These are phyloP conservation scores for Atalantia buxifolia DNA, from an alignment of 345 rosid genomes.

Conservation along the genomic window DNA sequence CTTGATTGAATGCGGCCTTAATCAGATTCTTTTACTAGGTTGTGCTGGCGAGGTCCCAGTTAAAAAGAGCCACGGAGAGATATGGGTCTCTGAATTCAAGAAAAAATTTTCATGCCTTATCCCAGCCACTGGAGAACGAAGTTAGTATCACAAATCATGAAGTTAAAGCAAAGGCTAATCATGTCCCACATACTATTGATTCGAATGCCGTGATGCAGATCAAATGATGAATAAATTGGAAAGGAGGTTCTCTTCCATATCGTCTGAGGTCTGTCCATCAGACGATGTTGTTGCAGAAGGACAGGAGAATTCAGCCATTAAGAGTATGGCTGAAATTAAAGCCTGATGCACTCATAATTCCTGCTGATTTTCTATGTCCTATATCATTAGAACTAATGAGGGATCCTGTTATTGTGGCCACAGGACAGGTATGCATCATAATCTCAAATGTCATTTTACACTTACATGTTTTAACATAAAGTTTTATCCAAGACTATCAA, in stretches of 20 bases:
- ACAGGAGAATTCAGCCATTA: constrained; percentile 33
- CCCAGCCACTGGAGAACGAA: constrained; percentile 46
- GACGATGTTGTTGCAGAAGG: constrained; percentile 36
- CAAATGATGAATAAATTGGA: constrained; percentile 30
- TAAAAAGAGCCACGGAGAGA: constrained; percentile 76
- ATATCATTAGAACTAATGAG: constrained; percentile 91
- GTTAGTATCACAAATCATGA: constrained; percentile 25
- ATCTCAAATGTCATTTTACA: not conserved
- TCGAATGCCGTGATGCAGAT: constrained; percentile 11
- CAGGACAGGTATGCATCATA: constrained; percentile 69
- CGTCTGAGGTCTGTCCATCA: constrained; percentile 29
- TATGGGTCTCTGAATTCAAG: constrained; percentile 56
- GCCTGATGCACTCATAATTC: constrained; percentile 49
- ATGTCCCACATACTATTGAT: constrained; percentile 19
- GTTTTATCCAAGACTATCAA: not conserved
- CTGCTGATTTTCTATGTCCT: constrained; percentile 85
- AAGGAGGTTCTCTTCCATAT: constrained; percentile 30
- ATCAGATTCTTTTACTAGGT: constrained; percentile 41
- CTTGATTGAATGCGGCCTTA: not conserved
- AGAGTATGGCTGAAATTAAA: constrained; percentile 49
- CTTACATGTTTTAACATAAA: not conserved
- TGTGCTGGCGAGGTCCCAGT: constrained; percentile 67
- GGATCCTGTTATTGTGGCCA: constrained; percentile 93
- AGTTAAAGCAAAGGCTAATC: constrained; percentile 30
- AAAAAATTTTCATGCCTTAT: constrained; percentile 35